phyloP scores from a whole-genome alignment of 805 yeast species.

The Saccharomycopsis olivae region DNA sequence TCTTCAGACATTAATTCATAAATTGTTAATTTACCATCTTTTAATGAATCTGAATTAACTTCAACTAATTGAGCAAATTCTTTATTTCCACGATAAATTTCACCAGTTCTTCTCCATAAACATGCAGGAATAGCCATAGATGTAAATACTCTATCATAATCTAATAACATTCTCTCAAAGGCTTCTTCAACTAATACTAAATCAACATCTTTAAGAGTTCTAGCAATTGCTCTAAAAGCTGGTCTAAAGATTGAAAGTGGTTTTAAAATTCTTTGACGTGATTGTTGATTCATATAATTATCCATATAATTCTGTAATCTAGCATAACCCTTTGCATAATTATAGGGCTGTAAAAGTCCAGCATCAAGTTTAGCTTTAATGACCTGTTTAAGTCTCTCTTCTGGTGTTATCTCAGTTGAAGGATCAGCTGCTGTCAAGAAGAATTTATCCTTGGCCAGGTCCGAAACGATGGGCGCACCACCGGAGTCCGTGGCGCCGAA shows the following conservation, averaged over 20 bases:
- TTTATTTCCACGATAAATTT: slow-evolving; percentile 87
- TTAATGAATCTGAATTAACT: slow-evolving; percentile 77
- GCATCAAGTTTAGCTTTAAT: slow-evolving; percentile 92
- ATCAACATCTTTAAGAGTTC: slow-evolving; percentile 83
- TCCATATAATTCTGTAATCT: slow-evolving; percentile 87
- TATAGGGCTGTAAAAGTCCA: slow-evolving; percentile 83
- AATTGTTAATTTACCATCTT: slow-evolving; percentile 86
- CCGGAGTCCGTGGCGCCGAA: too few relatives aligned
- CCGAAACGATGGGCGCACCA: slow-evolving; percentile 25
- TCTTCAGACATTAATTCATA: slow-evolving; percentile 94
- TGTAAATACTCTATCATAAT: slow-evolving; percentile 90
- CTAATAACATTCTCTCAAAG: slow-evolving; percentile 86
- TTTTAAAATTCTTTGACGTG: slow-evolving; percentile 75
- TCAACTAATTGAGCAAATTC: slow-evolving; percentile 93
- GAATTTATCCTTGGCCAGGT: slow-evolving; percentile 84
- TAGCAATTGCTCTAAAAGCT: slow-evolving; percentile 86
- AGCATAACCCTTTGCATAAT: slow-evolving; percentile 90
- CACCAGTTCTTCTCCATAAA: slow-evolving; percentile 95
- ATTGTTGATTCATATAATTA: slow-evolving; percentile 74
- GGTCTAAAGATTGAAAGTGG: slow-evolving; percentile 84
- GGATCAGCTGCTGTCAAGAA: slow-evolving; percentile 97
- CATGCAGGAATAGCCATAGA: slow-evolving; percentile 98
- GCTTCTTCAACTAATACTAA: slow-evolving; percentile 86
- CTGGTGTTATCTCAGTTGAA: slow-evolving; percentile 86
- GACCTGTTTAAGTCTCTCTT: slow-evolving; percentile 84